phyloP scores from a whole-genome alignment of 192 early-diverging fungal genomes.

The Dissophora ornata region DNA sequence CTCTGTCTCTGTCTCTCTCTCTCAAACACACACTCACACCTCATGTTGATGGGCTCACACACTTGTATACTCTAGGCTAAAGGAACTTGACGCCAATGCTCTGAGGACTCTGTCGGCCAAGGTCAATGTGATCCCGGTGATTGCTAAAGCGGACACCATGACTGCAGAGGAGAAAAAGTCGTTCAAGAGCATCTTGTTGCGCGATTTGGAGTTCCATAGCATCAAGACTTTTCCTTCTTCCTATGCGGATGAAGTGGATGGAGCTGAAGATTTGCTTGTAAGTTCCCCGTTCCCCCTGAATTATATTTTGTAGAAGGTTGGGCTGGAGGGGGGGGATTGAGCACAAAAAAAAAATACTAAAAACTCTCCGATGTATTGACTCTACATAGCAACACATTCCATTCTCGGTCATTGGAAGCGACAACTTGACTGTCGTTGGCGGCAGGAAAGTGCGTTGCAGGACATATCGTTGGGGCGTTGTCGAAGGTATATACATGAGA shows the following conservation, averaged over 20 bases:
- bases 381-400: conserved; percentile 75
- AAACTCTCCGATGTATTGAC: no score
- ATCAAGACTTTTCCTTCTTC: conserved; percentile 79
- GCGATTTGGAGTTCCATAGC: conserved; percentile 71
- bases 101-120: conserved; percentile 75
- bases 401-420: conserved; percentile 88
- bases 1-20: no score
- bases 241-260: conserved; percentile 79
- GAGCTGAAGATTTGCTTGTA: conserved; percentile 71
- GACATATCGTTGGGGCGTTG: conserved; percentile 82
- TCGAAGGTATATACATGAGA: conserved; percentile 65
- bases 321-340: background rate
- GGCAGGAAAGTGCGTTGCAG: conserved; percentile 77
- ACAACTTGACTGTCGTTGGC: conserved; percentile 67
- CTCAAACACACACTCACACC: background rate
- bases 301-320: no score
- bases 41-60: background rate
- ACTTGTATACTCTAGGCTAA: conserved; percentile 48
- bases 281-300: no score
- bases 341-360: no score
- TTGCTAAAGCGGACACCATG: conserved; percentile 85
- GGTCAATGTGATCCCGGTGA: conserved; percentile 87
- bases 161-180: conserved; percentile 69
- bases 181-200: conserved; percentile 75
- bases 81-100: conserved; percentile 71